A percentile compares a stretch with the other conserved stretches of the same genome.
These are phyloP conservation scores for Polychytrium aggregatum DNA, from an alignment of 192 early-diverging fungal species.

Conservation along the genomic window DNA sequence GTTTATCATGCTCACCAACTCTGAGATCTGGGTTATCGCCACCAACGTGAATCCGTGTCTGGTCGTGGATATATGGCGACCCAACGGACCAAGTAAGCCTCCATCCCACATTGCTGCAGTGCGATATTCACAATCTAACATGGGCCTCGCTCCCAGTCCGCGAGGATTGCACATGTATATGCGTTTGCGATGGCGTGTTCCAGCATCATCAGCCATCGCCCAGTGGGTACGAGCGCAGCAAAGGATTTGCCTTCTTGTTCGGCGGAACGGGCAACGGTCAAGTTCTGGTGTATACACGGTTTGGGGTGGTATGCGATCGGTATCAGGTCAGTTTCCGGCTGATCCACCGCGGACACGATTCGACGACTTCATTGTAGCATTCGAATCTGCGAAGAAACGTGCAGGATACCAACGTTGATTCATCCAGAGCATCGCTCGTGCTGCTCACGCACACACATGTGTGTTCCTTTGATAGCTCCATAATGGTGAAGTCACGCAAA, in stretches of 20 bases:
- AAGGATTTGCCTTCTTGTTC: constrained; percentile 27
- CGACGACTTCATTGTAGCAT: too few species aligned
- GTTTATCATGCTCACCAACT: constrained; percentile 32
- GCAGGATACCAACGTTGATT: too few species aligned
- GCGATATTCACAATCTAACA: neutral
- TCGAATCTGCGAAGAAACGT: too few species aligned
- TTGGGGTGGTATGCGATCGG: constrained; percentile 28
- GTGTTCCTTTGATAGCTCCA: constrained; percentile 17
- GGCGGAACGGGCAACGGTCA: constrained; percentile 41
- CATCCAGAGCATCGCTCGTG: neutral
- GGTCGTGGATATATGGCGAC: constrained; percentile 37
- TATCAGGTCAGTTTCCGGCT: constrained; percentile 24
- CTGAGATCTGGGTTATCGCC: constrained; percentile 37
- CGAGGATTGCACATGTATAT: constrained; percentile 26
- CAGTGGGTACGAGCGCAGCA: constrained; percentile 3
- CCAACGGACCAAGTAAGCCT: constrained; percentile 6
- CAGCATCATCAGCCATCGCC: too few species aligned
- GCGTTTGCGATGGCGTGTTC: constrained; percentile 17
- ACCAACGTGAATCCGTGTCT: constrained; percentile 32
- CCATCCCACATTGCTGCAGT: neutral
- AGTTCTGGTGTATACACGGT: constrained; percentile 27
- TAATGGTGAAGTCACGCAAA: constrained; percentile 24
- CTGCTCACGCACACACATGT: neutral
- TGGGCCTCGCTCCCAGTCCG: neutral
- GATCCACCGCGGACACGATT: too few species aligned